Evolutionary conservation across 768 basidiomycete genomes (phyloP).

Genomic region (Boletus coccyginus): DNA sequence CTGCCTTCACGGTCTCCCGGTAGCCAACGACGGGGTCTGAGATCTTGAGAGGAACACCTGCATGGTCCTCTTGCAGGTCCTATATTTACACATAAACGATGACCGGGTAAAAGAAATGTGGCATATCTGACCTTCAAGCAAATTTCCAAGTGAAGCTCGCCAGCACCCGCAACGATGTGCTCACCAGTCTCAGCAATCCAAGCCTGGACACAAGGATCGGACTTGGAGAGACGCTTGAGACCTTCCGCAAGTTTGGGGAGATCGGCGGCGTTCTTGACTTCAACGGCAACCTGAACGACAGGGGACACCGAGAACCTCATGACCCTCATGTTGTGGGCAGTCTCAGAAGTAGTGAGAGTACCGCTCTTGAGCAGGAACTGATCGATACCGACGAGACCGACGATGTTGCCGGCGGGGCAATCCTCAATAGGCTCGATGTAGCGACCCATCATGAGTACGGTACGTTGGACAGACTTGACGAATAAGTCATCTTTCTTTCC

Average conservation of each 20-base stretch:
- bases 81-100: slow-evolving; percentile 27
- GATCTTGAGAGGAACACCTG: slow-evolving; percentile 97
- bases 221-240: slow-evolving; percentile 99
- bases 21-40: slow-evolving; percentile 98
- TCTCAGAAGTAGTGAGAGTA: slow-evolving; percentile 96
- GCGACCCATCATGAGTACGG: slow-evolving; percentile 99
- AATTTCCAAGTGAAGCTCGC: slow-evolving; percentile 98
- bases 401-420: slow-evolving; percentile 97
- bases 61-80: slow-evolving; percentile 99
- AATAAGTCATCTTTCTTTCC: slow-evolving; percentile 99
- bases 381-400: slow-evolving; percentile 99
- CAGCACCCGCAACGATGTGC: slow-evolving; percentile 99
- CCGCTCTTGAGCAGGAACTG: slow-evolving; percentile 99
- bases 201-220: slow-evolving; percentile 98
- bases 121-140: slow-evolving; percentile 79
- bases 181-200: slow-evolving; percentile 91
- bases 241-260: slow-evolving; percentile 99
- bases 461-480: slow-evolving; percentile 97
- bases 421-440: slow-evolving; percentile 98
- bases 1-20: slow-evolving; percentile 94
- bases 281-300: slow-evolving; percentile 98
- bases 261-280: slow-evolving; percentile 99
- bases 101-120: background rate
- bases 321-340: slow-evolving; percentile 99
- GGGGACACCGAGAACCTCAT: slow-evolving; percentile 99